Base-by-base conservation (phyloP, 257 asterid genomes). In the Nicotiana sylvestris region DNA sequence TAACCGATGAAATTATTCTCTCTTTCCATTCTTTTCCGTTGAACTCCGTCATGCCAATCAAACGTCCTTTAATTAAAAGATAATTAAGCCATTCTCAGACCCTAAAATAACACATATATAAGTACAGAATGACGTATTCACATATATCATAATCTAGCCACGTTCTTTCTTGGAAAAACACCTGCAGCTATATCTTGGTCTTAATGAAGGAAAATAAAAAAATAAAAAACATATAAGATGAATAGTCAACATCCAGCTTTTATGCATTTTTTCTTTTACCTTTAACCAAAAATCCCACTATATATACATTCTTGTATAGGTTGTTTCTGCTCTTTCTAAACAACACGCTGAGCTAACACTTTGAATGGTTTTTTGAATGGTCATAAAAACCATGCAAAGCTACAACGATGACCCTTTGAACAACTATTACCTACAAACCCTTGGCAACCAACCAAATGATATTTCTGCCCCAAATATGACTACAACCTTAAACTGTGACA, bases 171-270 rank as follows among this genome's bases (percentile, higher is more conserved):
- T 25, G 27, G 80, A 76, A 76, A 27, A n/a, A 51, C 46, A 7
- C 80, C 15, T 74, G 21, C 27, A 49, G 27, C 80, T 25, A 27
- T 69, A 76, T 76, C 80, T 76, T 76, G 46, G 80, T 76, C 64
- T 74, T 46, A 6, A 33, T 25, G 9, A 49, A 76, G 0, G 13
- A 39, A 67, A 16, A 1, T 0, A 1, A n/a, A 43, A 6, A 3
- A 53, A 3, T 2, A 53, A 53, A 0, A 13, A 74, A 29, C 16
- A 65, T 6, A 27, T 29, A 27, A 62, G 17, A 12, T 29, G 10
- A 29, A 51, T 76, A 51, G 80, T 27, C 64, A 76, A 76, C 80
- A 51, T 76, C 64, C 37, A 49, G 2, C 16, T 49, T 62, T 62
- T 62, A 62, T 3, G 68, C 18, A 29, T 64, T 64, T 5, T 4